phyloP scores from a whole-genome alignment of 495 filamentous ascomycete species.

The Aspergillus nidulans region DNA sequence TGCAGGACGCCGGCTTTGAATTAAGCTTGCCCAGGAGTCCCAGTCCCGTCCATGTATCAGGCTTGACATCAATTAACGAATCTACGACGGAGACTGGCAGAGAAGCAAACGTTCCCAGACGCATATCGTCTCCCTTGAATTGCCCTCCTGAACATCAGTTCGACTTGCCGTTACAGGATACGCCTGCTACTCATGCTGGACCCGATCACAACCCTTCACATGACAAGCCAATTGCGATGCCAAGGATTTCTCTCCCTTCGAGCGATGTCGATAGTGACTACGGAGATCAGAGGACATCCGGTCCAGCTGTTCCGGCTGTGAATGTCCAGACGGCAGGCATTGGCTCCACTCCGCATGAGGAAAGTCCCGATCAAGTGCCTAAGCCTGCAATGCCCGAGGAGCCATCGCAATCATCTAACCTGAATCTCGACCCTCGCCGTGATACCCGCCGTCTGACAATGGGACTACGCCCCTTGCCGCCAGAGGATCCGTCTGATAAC shows the following conservation, averaged over 20 bases:
- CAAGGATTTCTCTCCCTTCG: constrained; percentile 39
- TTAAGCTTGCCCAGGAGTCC: constrained; percentile 20
- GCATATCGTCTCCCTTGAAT: neutral
- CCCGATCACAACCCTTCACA: constrained; percentile 11
- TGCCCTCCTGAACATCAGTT: constrained; percentile 18
- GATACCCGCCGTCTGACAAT: constrained; percentile 77
- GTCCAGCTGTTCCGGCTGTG: constrained; percentile 31
- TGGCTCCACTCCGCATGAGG: constrained; percentile 10
- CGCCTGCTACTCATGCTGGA: constrained; percentile 8
- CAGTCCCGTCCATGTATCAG: constrained; percentile 18
- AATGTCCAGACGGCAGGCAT: constrained; percentile 30
- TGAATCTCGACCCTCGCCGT: constrained; percentile 37
- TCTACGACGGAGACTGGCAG: neutral
- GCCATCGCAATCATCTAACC: constrained; percentile 14
- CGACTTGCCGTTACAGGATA: constrained; percentile 27
- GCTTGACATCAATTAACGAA: constrained; percentile 11
- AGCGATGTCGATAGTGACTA: constrained; percentile 57
- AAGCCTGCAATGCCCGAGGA: constrained; percentile 23
- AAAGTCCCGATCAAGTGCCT: constrained; percentile 4
- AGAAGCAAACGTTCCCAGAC: constrained; percentile 7
- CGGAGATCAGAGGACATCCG: constrained; percentile 57
- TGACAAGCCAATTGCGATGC: constrained; percentile 24
- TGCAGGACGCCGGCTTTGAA: constrained; percentile 18
- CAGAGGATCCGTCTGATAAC: constrained; percentile 78
- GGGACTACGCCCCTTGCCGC: constrained; percentile 87